Base-by-base conservation (phyloP, 495 filamentous ascomycete genomes). In the Glonium stellatum region DNA sequence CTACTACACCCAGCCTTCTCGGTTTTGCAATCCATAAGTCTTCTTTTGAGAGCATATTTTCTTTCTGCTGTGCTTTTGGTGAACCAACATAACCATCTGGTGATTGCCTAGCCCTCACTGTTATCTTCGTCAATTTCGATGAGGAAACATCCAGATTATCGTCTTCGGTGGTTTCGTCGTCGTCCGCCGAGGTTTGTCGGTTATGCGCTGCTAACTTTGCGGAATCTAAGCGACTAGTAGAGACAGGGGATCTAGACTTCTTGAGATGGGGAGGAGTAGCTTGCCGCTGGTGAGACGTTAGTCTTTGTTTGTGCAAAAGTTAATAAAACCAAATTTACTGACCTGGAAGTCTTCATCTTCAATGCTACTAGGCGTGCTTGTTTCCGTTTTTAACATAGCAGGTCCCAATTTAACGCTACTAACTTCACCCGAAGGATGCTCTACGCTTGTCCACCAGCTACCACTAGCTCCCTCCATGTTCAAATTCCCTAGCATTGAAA, bases 121-220 rank as follows among this genome's bases (percentile, higher is more conserved):
- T 44, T 44, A 4, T 4, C 39, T 44, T 31, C 27, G 27, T 31
- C 27, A 31, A 31, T 31, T 31, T 44, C 18, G 39, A 11, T 44
- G 18, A 34, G 31, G 53, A 54, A 22, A 58, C 65, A 54, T 68
- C 65, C n/a, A 68, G 42, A 49, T 68, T 62, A 12, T 64, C 59
- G 19, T 66, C 62, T 31, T 68, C 59, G 5, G 55, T 58, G 31
- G 57, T 61, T 21, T 59, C 47, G 27, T 64, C 62, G 39, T 47
- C 62, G 23, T 62, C 47, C 22, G 13, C 19, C 25, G 9, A 49
- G 11, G 12, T 49, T 22, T 31, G 39, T 31, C 5, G 21, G 47
- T 55, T 61, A 35, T 42, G 42, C 25, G 9, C 19, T 15, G 36
- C 1, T 57, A 11, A 19, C 42, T 15, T 44, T 25, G 41, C 1